A percentile compares a stretch with the other conserved stretches of the same genome.
phyloP scores from a whole-genome alignment of 2,329 filamentous ascomycete genomes.

The Paracamarosporium sp. region DNA sequence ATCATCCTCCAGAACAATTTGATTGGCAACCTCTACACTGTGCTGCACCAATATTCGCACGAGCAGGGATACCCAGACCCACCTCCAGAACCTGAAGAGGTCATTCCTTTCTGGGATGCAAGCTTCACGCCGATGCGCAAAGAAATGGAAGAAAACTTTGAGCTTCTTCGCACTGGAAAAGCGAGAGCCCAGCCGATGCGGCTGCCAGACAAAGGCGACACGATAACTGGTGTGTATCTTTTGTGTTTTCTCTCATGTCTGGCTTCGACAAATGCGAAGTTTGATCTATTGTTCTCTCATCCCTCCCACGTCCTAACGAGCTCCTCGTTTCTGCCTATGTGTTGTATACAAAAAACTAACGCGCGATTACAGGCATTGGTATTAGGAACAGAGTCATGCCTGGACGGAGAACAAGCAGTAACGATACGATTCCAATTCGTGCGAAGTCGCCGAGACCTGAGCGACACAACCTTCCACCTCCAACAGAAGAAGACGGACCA shows the following conservation, averaged over 20 bases:
- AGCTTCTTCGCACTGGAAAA: conserved; percentile 71
- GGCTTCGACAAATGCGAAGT: too few relatives aligned
- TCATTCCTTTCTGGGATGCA: conserved; percentile 70
- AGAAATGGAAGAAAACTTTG: conserved; percentile 69
- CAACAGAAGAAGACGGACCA: conserved; percentile 29
- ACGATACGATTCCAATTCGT: conserved; percentile 43
- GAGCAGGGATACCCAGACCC: conserved; percentile 74
- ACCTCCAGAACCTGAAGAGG: conserved; percentile 73
- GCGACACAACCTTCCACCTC: conserved; percentile 29
- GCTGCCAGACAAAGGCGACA: conserved; percentile 53
- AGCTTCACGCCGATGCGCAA: conserved; percentile 69
- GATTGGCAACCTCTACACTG: conserved; percentile 79
- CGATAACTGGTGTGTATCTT: conserved; percentile 51
- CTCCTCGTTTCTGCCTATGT: too few relatives aligned
- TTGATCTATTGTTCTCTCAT: too few relatives aligned
- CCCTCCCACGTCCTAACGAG: background rate
- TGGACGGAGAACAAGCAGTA: conserved; percentile 36
- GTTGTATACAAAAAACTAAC: background rate
- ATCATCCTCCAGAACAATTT: conserved; percentile 80
- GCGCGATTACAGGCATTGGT: conserved; percentile 52
- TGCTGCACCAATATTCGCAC: conserved; percentile 75
- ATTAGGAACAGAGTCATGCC: conserved; percentile 52
- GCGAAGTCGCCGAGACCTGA: conserved; percentile 34
- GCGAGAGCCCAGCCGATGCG: conserved; percentile 65
- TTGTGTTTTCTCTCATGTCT: too few relatives aligned